Base-by-base conservation (phyloP, 306 rosid species). In the Dalbergia cultrata region DNA sequence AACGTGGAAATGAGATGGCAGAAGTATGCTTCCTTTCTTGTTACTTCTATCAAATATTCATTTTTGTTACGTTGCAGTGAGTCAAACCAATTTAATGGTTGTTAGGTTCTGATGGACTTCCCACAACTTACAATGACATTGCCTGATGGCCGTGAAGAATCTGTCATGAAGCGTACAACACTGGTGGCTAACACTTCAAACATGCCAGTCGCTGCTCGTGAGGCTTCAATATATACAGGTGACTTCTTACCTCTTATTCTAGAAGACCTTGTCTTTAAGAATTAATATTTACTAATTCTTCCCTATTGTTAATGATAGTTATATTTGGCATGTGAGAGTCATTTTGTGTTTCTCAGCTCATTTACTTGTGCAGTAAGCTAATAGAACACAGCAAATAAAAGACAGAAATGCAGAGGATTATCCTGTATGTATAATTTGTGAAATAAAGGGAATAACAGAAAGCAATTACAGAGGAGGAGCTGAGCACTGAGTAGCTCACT, bases 121-220 rank as follows among this genome's bases (percentile, higher is more conserved):
- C 99, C 99, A 49, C 99, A 96, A 93, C 90, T 96, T 89, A 96
- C 99, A 77, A 96, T 96, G 99, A 96, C 99, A 77, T 87, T 96
- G 85, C 99, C 99, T 67, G 99, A 96, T 84, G 99, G 99, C 7
- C 99, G 99, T 79, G 99, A 96, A 88, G 99, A 96, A 87, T 96
- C 99, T 87, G 99, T 96, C 82, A 93, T 96, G 99, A 96, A 93
- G 88, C 99, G 99, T 56, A 96, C 99, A 26, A 96, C 99, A 49
- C 94, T 96, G 41, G 99, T 96, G 79, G 99, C 99, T 78, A 96
- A 96, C 90, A 96, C 99, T 84, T 96, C 99, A 72, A 96, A 96
- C 85, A 96, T 96, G 99, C 99, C 97, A 53, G 98, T 96, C 90
- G 99, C 99, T 84, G 99, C 99, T 85, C 99, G 99, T 85, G 99